These are phyloP conservation scores for Chrysoporthe cubensis DNA, from an alignment of 2,329 filamentous ascomycete species.

Conservation along the genomic window DNA sequence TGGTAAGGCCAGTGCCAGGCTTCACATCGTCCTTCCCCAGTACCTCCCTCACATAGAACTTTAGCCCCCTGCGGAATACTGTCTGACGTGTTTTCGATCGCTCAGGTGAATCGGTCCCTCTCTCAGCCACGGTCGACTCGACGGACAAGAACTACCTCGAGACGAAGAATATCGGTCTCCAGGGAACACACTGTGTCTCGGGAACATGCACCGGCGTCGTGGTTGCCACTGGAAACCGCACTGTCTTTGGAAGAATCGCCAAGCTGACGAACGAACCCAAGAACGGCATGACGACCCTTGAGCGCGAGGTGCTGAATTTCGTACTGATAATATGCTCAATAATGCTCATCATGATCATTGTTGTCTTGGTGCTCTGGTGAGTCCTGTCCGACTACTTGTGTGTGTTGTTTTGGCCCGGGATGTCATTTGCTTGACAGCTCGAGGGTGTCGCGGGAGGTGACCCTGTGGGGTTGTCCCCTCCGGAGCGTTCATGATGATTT, in stretches of 20 bases:
- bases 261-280: constrained; percentile 72
- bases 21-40: not conserved
- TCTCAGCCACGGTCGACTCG: constrained; percentile 66
- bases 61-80: not conserved
- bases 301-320: constrained; percentile 75
- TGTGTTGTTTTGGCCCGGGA: no score
- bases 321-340: constrained; percentile 70
- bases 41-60: not conserved
- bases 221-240: constrained; percentile 72
- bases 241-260: constrained; percentile 77
- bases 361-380: constrained; percentile 70
- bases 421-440: no score
- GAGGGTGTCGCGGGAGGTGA: not conserved
- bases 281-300: constrained; percentile 68
- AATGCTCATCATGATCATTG: constrained; percentile 66
- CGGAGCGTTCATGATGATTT: not conserved
- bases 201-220: constrained; percentile 70
- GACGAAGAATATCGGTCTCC: constrained; percentile 74
- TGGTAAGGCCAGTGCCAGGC: constrained; percentile 43
- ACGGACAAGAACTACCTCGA: constrained; percentile 77
- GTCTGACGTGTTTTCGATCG: not conserved
- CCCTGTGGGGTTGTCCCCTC: not conserved
- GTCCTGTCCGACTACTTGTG: constrained; percentile 33
- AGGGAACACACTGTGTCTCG: constrained; percentile 78
- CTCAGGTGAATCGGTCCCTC: constrained; percentile 65